Evolutionary conservation across 768 basidiomycete genomes (phyloP), one percentile per base, ranked within the genome.

Genomic region (Nevesoporus exiguus): DNA sequence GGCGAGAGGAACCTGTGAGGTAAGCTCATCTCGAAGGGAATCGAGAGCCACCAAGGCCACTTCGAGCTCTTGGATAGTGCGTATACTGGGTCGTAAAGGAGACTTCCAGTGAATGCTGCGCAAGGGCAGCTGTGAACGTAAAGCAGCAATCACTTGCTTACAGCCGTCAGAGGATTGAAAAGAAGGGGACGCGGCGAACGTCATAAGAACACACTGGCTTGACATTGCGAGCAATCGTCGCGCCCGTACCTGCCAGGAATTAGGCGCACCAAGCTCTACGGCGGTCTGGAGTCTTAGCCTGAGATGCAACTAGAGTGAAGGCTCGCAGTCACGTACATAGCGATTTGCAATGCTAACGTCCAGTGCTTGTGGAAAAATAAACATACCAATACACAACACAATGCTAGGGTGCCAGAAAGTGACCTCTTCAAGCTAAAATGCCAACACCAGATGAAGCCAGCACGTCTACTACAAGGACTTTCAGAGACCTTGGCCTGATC

Each of bases 101-200:
- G 89, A 80, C 69, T 90, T 95, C 95, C 97, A 98, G 70, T 98
- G 92, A 25, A 98, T 80, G 71, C 88, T 95, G 47, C 87, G 84
- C 49, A 99, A 76, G 0, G 97, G 97, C 7, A 91, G 71, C 61
- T 89, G 90, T 1, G 83, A 79, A n/a, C 76, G 68, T 31, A 93
- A 72, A 3, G 86, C 81, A 17, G 75, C 70, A 56, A 82, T 76
- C 25, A 90, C 78, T 66, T 89, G 86, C 54, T 75, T 79, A 85
- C 90, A 93, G 64, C 79, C 83, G 36, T 83, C 81, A 1, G 91
- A 89, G 7, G 82, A 75, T 22, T 88, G 75, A 62, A 87, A 84
- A 31, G 80, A 68, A 19, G 77, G 78, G 7, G 86, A 76, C 3
- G 85, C 82, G 27, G 86, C 76, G 61, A 85, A 90, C 4, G 90